Base-by-base conservation (phyloP, 371 early-diverging fungal genomes). In the Saksenaea oblongispora region DNA sequence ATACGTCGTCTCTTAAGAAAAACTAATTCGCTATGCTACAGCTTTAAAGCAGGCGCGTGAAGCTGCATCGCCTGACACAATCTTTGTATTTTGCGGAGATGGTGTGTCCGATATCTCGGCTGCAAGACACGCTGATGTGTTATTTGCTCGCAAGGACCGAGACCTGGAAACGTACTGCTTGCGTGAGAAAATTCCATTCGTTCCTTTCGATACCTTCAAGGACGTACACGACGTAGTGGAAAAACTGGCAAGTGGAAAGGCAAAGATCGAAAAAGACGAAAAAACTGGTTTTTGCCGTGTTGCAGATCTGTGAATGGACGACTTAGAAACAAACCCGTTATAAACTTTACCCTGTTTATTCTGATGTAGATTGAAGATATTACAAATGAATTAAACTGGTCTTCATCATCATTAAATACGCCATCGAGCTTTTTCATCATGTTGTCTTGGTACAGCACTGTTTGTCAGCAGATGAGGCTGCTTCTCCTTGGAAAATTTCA, bases 51-150 rank as follows among this genome's bases (percentile, higher is more conserved):
- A 71, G 56, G 78, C 81, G 36, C 76, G 81, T 57, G 72, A 65
- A 34, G 58, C 64, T 10, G 72, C 71, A 34, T 34, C 71, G 0
- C 57, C 69, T 18, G 79, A 66, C 67, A 82, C 67, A 14, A 73
- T 80, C 37, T 76, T 87, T 58, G 72, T 90, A 2, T 90, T 88
- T 60, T 79, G 85, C 31, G 91, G 91, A 22, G 91, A 90, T 68
- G 89, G 91, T 37, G 84, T 90, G 0, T 83, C 84, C 0, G 91
- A 90, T 64, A 82, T 90, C 34, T 83, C 83, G 2, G 89, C 87
- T n/a, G 88, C 91, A n/a, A 69, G 75, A 44, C 84, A 86, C 42
- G 86, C 88, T 5, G 89, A 89, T 59, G 62, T 85, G 10, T 68
- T 90, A 35, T 88, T 89, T 71, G 89, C 87, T 7, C 82, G 87